Base-by-base conservation (phyloP, 306 rosid genomes). In the Mimosa bimucronata region DNA sequence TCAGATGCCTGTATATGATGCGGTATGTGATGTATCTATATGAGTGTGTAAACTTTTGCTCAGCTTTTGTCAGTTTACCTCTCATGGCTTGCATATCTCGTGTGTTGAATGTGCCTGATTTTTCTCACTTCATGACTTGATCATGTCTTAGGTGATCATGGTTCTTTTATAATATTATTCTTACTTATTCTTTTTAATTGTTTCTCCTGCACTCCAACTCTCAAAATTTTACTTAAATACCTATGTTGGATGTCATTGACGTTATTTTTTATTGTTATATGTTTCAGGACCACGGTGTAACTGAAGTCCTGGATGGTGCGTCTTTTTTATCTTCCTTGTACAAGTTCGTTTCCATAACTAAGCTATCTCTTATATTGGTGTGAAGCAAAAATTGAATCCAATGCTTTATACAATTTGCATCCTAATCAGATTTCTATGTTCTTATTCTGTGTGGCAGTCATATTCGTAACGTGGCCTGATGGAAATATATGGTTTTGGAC, bases 1-100 rank as follows among this genome's bases (percentile, higher is more conserved):
- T 80, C 96, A 91, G 66, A 29, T 79, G 73, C 89, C 96, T 10
- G 76, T 94, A 79, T 94, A 90, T 84, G 87, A 88, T 73, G 71
- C 71, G 90, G 98, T 94, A 76, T 71, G 90, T 87, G 71, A 48
- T 57, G 13, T 80, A 25, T 60, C 58, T 71, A 8, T 46, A 44
- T 77, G 48, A 55, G 26, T 41, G 57, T 75, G 74, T 44, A 48
- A 19, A 14, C 42, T 50, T 76, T 67, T 58, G 53, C 38, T 44
- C 13, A 15, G 67, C 73, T 42, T 42, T 28, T 62, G 70, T n/a
- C 19, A 40, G 21, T 72, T 46, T 52, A 61, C 62, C 26, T 76
- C 19, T 34, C 77, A 18, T 23, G 66, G 26, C 30, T n/a, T 66
- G 73, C 65, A 34, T 53, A 37, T 50, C 55, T 44, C 38, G 4